Base-by-base conservation (phyloP, 2,329 filamentous ascomycete genomes). In the Phialophora verrucosa region DNA sequence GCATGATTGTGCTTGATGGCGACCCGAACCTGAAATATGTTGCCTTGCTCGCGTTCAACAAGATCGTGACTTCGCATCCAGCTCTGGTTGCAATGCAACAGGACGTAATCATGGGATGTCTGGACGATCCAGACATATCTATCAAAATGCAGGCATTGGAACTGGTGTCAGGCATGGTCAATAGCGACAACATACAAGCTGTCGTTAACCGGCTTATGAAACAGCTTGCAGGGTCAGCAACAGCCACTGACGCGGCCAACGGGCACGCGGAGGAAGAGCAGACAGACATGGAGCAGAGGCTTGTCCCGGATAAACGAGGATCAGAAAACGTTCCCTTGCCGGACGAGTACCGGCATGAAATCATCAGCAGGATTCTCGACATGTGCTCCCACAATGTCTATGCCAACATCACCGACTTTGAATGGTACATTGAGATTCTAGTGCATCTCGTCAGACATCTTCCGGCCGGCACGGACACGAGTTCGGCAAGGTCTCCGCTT, bases 1-100 rank as follows among this genome's bases (percentile, higher is more conserved):
- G 92, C 71, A 98, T 98, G 92, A 89, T 98, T 65, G 90, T 96
- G 75, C 87, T 96, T 62, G 91, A 97, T 77, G 92, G 92, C 27
- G 95, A 99, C 76, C 91, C 94, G 8, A 99, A 99, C 77, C 82
- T 99, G 72, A 97, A 97, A 90, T 99, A 97, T 74, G 95, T 99
- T 73, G 94, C 95, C 1, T 82, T 99, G 59, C 84, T 99, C 67
- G 94, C 95, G 0, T 96, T 99, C 79, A 96, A 96, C 76, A 94
- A 93, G 76, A 97, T 99, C 73, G 94, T 97, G 32, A 78, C 86
- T 23, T 95, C 93, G 0, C 93, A 99, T 76, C 91, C 94, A 2
- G 88, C 90, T 75, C 85, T 99, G 35, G 95, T 99, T 31, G 89
- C 92, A 4, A 87, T 94, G 76, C 95, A 99, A 76, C 92, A 97